phyloP scores from a whole-genome alignment of 495 filamentous ascomycete species.

The Podospora australis region DNA sequence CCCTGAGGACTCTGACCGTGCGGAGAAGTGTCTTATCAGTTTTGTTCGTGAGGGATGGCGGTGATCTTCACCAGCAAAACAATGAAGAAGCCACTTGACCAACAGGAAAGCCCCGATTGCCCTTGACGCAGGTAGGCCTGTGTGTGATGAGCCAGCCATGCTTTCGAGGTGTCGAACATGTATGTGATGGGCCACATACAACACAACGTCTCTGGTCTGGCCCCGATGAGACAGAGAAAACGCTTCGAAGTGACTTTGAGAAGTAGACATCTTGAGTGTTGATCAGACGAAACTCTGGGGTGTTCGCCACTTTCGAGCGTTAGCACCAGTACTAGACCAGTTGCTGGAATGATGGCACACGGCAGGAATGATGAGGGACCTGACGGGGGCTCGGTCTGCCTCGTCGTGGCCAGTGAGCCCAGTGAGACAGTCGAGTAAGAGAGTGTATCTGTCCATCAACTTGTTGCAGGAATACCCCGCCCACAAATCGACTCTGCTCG shows the following conservation, averaged over 20 bases:
- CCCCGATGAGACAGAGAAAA: constrained; percentile 1
- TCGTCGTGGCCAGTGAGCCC: not conserved
- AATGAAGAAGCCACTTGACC: constrained; percentile 4
- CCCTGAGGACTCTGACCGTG: constrained; percentile 4
- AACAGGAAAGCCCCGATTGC: too few species aligned
- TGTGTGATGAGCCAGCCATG: not conserved
- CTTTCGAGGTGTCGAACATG: not conserved
- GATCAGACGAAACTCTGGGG: constrained; percentile 16
- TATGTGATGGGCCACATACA: not conserved
- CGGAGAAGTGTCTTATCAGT: constrained; percentile 5
- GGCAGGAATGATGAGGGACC: constrained; percentile 10
- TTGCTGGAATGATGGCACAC: constrained; percentile 8
- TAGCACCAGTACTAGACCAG: not conserved
- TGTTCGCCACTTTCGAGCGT: not conserved
- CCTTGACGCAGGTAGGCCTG: not conserved
- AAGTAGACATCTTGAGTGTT: too few species aligned
- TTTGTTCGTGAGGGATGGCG: not conserved
- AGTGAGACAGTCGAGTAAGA: not conserved
- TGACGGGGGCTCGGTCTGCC: too few species aligned
- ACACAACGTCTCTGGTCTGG: not conserved
- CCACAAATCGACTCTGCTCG: too few species aligned
- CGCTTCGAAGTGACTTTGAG: constrained; percentile 9
- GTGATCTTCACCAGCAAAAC: constrained; percentile 2
- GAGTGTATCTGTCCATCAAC: not conserved
- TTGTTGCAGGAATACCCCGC: not conserved